phyloP scores from a whole-genome alignment of 2,329 filamentous ascomycete genomes.

The Beauveria rudraprayagi region DNA sequence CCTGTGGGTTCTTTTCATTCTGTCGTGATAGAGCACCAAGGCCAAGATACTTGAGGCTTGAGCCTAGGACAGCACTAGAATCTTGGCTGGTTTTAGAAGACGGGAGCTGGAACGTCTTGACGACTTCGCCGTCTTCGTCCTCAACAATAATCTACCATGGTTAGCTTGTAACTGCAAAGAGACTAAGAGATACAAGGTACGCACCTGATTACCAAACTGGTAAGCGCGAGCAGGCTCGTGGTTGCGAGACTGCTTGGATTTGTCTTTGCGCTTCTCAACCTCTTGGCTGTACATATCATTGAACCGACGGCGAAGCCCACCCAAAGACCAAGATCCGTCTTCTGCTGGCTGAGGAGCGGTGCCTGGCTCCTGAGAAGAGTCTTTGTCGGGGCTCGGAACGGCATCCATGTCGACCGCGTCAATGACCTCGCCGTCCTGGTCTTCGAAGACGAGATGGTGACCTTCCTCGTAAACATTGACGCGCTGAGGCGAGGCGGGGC shows the following conservation, averaged over 20 bases:
- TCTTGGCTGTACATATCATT: constrained; percentile 51
- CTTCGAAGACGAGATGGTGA: constrained; percentile 69
- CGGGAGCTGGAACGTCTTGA: constrained; percentile 75
- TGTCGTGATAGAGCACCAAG: constrained; percentile 38
- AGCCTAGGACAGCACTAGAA: constrained; percentile 30
- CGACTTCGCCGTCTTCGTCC: constrained; percentile 77
- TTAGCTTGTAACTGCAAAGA: constrained; percentile 19
- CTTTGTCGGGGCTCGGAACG: constrained; percentile 11
- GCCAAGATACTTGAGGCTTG: constrained; percentile 47
- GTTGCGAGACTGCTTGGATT: constrained; percentile 45
- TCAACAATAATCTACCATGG: constrained; percentile 68
- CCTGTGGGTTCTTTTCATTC: constrained; percentile 27
- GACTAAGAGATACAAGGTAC: constrained; percentile 17
- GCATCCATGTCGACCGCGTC: constrained; percentile 35
- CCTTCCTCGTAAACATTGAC: constrained; percentile 78
- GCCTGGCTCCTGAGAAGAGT: constrained; percentile 2
- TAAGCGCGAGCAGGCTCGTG: constrained; percentile 74
- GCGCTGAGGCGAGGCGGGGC: constrained; percentile 15
- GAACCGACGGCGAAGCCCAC: constrained; percentile 41
- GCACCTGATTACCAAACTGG: constrained; percentile 71
- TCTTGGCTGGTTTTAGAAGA: constrained; percentile 40
- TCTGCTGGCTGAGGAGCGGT: neutral
- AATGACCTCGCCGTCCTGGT: constrained; percentile 79
- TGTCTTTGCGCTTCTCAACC: constrained; percentile 52
- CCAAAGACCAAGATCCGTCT: constrained; percentile 25